Percentiles rank a stretch among this genome's conserved stretches.
Evolutionary conservation across 352 stramenopile genomes (phyloP).

Genomic region (Pythium vanterpoolii): DNA sequence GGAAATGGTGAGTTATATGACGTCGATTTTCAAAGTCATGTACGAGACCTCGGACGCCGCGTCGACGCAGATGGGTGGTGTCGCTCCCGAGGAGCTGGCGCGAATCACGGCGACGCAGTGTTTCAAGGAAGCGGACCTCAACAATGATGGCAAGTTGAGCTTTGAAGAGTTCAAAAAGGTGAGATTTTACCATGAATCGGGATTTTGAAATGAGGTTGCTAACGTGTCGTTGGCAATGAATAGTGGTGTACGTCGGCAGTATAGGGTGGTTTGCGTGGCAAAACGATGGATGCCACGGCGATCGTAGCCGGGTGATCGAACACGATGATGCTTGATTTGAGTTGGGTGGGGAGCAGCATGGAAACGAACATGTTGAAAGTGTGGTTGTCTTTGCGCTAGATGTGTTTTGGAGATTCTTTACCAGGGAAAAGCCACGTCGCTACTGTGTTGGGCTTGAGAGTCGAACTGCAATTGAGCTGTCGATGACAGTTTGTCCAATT

Average conservation of each 20-base stretch:
- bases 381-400: not conserved
- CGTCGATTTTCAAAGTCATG: constrained; percentile 89
- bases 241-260: constrained; percentile 19
- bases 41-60: constrained; percentile 81
- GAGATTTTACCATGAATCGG: not conserved
- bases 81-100: constrained; percentile 76
- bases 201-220: not conserved
- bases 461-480: constrained; percentile 1
- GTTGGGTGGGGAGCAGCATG: constrained; percentile 1
- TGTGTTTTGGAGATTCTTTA: not conserved
- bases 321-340: not conserved
- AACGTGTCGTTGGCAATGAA: not conserved
- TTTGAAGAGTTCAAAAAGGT: constrained; percentile 91
- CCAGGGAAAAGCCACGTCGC: constrained; percentile 1
- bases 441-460: not conserved
- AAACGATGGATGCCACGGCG: constrained; percentile 10
- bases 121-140: constrained; percentile 84
- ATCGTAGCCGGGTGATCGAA: constrained; percentile 11
- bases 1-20: constrained; percentile 89
- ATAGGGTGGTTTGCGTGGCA: constrained; percentile 12
- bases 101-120: constrained; percentile 75
- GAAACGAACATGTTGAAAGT: constrained; percentile 10
- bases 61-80: constrained; percentile 63
- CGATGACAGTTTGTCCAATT: constrained; percentile 4
- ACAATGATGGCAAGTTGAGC: constrained; percentile 81